Conservation (phyloP, 2,329 filamentous ascomycete species). For the Cercospora zeae-maydis region DNA sequence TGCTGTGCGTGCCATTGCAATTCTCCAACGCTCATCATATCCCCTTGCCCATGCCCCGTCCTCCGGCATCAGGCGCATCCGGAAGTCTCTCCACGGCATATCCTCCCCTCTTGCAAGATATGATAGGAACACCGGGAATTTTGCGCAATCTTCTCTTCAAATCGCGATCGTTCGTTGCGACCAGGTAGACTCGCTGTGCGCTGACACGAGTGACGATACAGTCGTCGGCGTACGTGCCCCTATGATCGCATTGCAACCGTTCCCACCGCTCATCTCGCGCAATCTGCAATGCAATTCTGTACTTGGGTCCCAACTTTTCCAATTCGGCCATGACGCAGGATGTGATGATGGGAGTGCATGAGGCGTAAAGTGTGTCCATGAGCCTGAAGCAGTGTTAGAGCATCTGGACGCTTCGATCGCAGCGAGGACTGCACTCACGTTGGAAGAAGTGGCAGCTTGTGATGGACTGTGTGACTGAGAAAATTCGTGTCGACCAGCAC, state of each 20-base stretch:
- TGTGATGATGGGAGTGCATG: conserved; percentile 84
- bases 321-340: conserved; percentile 78
- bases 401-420: not conserved
- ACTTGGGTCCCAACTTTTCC: conserved; percentile 85
- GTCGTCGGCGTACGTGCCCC: conserved; percentile 83
- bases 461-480: conserved; percentile 82
- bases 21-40: not conserved
- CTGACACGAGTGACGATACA: conserved; percentile 55
- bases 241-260: conserved; percentile 82
- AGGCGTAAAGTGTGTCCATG: conserved; percentile 92
- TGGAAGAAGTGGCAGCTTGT: conserved; percentile 65
- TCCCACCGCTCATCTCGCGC: conserved; percentile 88
- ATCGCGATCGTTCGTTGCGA: conserved; percentile 65
- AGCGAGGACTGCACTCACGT: not conserved
- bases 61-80: conserved; percentile 67
- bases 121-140: conserved; percentile 69
- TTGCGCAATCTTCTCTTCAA: conserved; percentile 81
- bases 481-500: conserved; percentile 88
- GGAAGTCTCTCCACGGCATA: conserved; percentile 92
- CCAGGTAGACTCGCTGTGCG: conserved; percentile 48
- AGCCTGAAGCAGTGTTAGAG: conserved; percentile 58
- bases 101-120: conserved; percentile 83
- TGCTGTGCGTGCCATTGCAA: not conserved
- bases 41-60: conserved; percentile 10
- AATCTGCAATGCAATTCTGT: conserved; percentile 78